Percentiles rank a stretch among this genome's conserved stretches.
Evolutionary conservation across 2,329 filamentous ascomycete genomes (phyloP).

Genomic region (Cladosporium halotolerans): DNA sequence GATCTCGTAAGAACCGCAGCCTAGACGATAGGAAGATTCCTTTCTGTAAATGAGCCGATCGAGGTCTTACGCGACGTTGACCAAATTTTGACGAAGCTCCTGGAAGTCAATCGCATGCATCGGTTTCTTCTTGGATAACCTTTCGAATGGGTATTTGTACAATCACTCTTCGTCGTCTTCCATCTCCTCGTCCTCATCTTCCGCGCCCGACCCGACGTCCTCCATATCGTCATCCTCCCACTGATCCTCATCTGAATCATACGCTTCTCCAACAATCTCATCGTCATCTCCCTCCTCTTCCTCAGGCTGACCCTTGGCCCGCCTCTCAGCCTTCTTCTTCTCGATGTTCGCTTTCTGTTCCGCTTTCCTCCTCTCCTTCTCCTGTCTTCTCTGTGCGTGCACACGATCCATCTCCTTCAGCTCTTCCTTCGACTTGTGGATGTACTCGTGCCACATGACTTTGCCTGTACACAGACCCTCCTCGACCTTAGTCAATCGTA

Average conservation of each 20-base stretch:
- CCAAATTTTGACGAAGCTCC: too few species aligned
- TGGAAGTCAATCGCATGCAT: too few species aligned
- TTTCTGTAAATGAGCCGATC: too few species aligned
- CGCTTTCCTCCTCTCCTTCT: conserved; percentile 75
- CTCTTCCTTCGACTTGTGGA: conserved; percentile 76
- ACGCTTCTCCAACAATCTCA: conserved; percentile 38
- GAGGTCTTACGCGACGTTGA: too few species aligned
- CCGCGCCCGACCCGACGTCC: conserved; percentile 32
- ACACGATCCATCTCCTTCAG: conserved; percentile 70
- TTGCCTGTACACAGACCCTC: conserved; percentile 86
- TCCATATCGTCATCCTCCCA: conserved; percentile 44
- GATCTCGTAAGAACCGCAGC: too few species aligned
- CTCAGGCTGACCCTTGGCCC: conserved; percentile 38
- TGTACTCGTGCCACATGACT: conserved; percentile 95
- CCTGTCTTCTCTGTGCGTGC: conserved; percentile 70
- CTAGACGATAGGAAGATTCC: too few species aligned
- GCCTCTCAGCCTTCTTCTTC: conserved; percentile 64
- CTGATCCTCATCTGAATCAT: conserved; percentile 47
- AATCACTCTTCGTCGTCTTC: conserved; percentile 17
- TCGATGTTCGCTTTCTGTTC: conserved; percentile 88
- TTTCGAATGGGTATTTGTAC: not conserved
- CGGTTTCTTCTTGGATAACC: too few species aligned
- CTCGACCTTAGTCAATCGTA: conserved; percentile 91
- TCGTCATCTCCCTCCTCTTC: conserved; percentile 34
- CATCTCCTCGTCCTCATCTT: conserved; percentile 23